Percentiles rank a stretch among this genome's conserved stretches.
Conservation (phyloP, 2,329 filamentous ascomycete species). For the Akanthomyces uredinophilus region DNA sequence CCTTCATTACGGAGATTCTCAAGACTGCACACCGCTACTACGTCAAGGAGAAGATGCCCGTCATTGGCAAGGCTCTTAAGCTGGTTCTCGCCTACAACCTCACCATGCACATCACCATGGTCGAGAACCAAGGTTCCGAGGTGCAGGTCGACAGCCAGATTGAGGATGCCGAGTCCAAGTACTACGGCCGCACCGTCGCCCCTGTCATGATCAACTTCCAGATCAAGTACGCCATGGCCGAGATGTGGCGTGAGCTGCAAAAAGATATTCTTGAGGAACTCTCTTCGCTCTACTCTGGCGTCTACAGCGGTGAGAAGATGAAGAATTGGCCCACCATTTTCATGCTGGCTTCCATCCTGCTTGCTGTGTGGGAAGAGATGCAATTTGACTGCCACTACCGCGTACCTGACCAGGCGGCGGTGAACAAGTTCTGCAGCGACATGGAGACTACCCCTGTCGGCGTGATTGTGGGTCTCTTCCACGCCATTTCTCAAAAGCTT, state of each 20-base stretch:
- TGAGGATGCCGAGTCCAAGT: constrained; percentile 79
- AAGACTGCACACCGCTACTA: constrained; percentile 96
- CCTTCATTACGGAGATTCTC: constrained; percentile 90
- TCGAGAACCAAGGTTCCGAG: constrained; percentile 82
- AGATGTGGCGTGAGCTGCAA: constrained; percentile 97
- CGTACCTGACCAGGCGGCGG: constrained; percentile 74
- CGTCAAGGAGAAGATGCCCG: constrained; percentile 76
- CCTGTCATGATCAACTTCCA: constrained; percentile 99
- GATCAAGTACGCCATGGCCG: constrained; percentile 93
- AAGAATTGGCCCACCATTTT: constrained; percentile 99
- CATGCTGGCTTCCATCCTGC: constrained; percentile 87
- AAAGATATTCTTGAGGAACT: constrained; percentile 95
- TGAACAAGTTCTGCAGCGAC: constrained; percentile 91
- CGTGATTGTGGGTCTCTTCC: constrained; percentile 94
- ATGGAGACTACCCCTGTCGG: constrained; percentile 96
- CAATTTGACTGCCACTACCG: constrained; percentile 98
- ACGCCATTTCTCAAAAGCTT: constrained; percentile 95
- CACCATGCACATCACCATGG: constrained; percentile 89
- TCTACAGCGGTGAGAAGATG: constrained; percentile 93
- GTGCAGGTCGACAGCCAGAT: constrained; percentile 75
- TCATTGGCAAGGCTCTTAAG: constrained; percentile 93
- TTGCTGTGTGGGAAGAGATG: constrained; percentile 97
- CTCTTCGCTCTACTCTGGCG: constrained; percentile 88
- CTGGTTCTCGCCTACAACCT: constrained; percentile 93
- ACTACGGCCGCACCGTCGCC: constrained; percentile 82